Evolutionary conservation across 331 rosid species (phyloP), one percentile per base, ranked within the genome.

Genomic region (Pyracantha coccinea): DNA sequence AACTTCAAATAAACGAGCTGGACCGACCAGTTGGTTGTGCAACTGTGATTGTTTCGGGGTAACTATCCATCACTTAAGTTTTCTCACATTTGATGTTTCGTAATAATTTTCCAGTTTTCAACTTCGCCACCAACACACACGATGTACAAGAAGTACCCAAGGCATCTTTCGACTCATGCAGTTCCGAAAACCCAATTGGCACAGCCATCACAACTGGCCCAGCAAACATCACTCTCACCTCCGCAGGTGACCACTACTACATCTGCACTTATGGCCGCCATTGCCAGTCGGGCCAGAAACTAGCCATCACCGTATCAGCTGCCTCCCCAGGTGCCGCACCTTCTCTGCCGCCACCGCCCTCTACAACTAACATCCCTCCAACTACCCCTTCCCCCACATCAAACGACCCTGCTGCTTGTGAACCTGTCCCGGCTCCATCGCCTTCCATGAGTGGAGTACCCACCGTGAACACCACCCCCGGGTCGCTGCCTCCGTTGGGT

Each of bases 241-340:
- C 53, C 4, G 31, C 69, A 1, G 86, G 91, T 4, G 35, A 41
- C 4, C 85, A 74, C 75, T 86, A 63, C 76, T 89, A 57, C 81
- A 83, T 89, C 52, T 86, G 93, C 66, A 62, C 78, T 35, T 0
- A 79, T n/a, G 79, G 85, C 71, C 8, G 6, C 0, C 93, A 89
- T 69, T 89, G 93, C 45, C 14, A 1, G 0, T 2, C 0, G 0
- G 93, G 91, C 15, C 89, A 86, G 71, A 86, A 77, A 79, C 47
- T 86, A 10, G 63, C 88, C 54, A 50, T 89, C 79, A 71, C 66
- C 6, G 88, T 86, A 73, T 60, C 82, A 13, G 33, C 82, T 1
- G 32, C 35, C 41, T 50, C 73, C 24, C 73, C 85, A 0, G 4
- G 72, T 2, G 13, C 80, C n/a, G 6, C 59, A 0, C 75, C 83